phyloP scores from a whole-genome alignment of 495 filamentous ascomycete genomes.

The Xeromyces bisporus region DNA sequence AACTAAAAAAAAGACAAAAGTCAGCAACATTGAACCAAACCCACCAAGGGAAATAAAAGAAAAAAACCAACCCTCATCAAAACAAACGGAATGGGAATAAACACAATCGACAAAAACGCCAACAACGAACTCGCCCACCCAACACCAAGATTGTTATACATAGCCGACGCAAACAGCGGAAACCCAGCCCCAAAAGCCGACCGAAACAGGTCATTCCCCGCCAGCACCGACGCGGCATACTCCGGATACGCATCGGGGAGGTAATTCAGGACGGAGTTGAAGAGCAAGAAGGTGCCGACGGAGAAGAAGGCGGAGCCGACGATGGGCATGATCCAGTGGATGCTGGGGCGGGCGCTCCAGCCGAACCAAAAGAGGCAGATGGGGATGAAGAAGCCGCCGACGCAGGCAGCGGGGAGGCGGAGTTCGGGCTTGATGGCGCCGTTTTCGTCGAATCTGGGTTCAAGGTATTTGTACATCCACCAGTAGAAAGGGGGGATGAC shows the following conservation, averaged over 20 bases:
- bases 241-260: slow-evolving; percentile 22
- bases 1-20: too few species aligned
- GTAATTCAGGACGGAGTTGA: slow-evolving; percentile 27
- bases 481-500: slow-evolving; percentile 21
- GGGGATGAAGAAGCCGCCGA: slow-evolving; percentile 27
- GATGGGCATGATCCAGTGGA: slow-evolving; percentile 39
- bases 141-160: slow-evolving; percentile 34
- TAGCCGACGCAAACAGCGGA: slow-evolving; percentile 32
- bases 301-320: slow-evolving; percentile 34
- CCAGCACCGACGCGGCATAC: slow-evolving; percentile 28
- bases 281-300: slow-evolving; percentile 34
- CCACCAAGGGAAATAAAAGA: too few species aligned
- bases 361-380: slow-evolving; percentile 35
- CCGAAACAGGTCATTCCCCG: slow-evolving; percentile 29
- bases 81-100: slow-evolving; percentile 24
- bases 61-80: too few species aligned
- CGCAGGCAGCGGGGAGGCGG: slow-evolving; percentile 24
- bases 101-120: slow-evolving; percentile 27
- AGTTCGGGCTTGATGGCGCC: slow-evolving; percentile 16
- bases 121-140: slow-evolving; percentile 5
- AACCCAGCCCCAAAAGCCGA: slow-evolving; percentile 27
- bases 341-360: slow-evolving; percentile 20
- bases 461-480: slow-evolving; percentile 9
- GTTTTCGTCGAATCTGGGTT: slow-evolving; percentile 3
- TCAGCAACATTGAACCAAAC: too few species aligned